These are phyloP conservation scores for Leccinum olivaceopallidum DNA, from an alignment of 768 basidiomycete genomes.

Conservation along the genomic window DNA sequence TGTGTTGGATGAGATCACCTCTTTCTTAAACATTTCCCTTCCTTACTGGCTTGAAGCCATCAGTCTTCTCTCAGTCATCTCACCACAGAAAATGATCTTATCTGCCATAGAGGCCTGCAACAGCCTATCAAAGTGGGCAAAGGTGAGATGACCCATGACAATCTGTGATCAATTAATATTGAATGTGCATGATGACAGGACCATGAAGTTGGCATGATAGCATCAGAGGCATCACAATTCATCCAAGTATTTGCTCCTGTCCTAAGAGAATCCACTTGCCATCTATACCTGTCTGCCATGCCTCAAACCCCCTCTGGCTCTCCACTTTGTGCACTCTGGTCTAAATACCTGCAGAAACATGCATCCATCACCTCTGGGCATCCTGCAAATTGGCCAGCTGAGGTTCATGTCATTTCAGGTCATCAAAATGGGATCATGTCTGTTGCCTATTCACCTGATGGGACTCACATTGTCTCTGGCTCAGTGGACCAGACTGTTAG, in stretches of 20 bases:
- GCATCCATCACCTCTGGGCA: too few relatives aligned
- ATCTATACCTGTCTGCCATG: too few relatives aligned
- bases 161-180: background rate
- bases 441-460: background rate
- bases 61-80: conserved; percentile 15
- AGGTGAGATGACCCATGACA: background rate
- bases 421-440: background rate
- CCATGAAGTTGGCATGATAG: background rate
- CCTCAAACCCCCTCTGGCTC: too few relatives aligned
- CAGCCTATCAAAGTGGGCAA: background rate
- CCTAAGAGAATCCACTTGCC: too few relatives aligned
- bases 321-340: too few relatives aligned
- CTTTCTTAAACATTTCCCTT: conserved; percentile 26
- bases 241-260: too few relatives aligned
- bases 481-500: background rate
- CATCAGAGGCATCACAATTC: too few relatives aligned
- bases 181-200: background rate
- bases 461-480: background rate
- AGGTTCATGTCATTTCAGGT: background rate
- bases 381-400: background rate
- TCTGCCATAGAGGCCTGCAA: background rate
- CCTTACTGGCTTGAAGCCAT: conserved; percentile 43
- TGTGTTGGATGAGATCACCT: background rate
- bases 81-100: background rate
- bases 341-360: too few relatives aligned